Conservation (phyloP, 352 stramenopile genomes). For the Globisporangium iwayamae region DNA sequence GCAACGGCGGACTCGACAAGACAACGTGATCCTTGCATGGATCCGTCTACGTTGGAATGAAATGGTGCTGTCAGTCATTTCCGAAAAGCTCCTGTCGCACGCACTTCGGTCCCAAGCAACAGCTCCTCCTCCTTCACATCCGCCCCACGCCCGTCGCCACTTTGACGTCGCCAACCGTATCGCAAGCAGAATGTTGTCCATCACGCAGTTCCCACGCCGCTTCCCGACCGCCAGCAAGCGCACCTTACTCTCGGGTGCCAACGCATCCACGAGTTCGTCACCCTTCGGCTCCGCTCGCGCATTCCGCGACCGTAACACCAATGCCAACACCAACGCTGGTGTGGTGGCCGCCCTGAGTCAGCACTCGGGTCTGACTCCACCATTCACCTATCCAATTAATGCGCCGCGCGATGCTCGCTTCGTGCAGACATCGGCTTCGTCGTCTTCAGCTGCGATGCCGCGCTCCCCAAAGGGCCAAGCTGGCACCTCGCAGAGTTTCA, state of each 20-base stretch:
- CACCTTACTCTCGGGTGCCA: slow-evolving; percentile 23
- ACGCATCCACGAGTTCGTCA: background rate
- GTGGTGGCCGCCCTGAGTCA: slow-evolving; percentile 16
- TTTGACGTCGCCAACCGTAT: slow-evolving; percentile 2
- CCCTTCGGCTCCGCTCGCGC: slow-evolving; percentile 5
- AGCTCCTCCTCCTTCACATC: background rate
- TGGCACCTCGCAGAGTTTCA: slow-evolving; percentile 13
- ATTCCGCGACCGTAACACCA: slow-evolving; percentile 7
- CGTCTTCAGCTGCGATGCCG: background rate
- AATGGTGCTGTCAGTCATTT: slow-evolving; percentile 1
- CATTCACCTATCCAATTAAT: slow-evolving; percentile 1
- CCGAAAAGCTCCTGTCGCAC: slow-evolving; percentile 9
- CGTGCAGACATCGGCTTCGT: slow-evolving; percentile 12
- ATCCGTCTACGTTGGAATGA: background rate
- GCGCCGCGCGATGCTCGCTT: slow-evolving; percentile 10
- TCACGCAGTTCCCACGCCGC: slow-evolving; percentile 78
- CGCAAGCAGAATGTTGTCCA: slow-evolving; percentile 51
- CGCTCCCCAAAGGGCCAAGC: slow-evolving; percentile 13
- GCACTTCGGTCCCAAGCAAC: background rate
- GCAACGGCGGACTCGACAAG: slow-evolving; percentile 1
- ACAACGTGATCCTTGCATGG: background rate
- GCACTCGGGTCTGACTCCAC: background rate
- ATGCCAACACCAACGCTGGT: background rate
- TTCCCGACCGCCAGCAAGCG: slow-evolving; percentile 75
- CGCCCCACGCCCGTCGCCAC: background rate